A percentile compares a stretch with the other conserved stretches of the same genome.
phyloP scores from a whole-genome alignment of 352 stramenopile genomes.

The Phytophthora podocarpi region DNA sequence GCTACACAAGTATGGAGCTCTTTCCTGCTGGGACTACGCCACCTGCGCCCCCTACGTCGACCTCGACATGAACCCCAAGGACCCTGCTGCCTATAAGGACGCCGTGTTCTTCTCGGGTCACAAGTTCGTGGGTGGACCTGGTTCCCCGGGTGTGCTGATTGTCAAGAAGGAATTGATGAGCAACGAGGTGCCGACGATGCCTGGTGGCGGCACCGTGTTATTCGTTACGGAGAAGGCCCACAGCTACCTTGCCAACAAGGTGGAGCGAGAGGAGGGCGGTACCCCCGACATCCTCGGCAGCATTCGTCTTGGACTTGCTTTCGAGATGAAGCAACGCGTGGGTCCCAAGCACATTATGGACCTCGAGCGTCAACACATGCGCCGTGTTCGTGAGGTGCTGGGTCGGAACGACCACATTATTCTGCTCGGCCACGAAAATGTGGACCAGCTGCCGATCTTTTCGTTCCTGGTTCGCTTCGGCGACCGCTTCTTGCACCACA shows the following conservation, averaged over 20 bases:
- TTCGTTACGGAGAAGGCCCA: conserved; percentile 68
- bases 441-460: conserved; percentile 90
- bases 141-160: conserved; percentile 93
- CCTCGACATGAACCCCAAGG: conserved; percentile 96
- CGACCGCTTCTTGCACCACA: conserved; percentile 96
- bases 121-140: conserved; percentile 96
- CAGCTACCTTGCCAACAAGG: conserved; percentile 77
- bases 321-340: conserved; percentile 89
- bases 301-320: conserved; percentile 92
- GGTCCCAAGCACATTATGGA: conserved; percentile 57
- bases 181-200: conserved; percentile 62
- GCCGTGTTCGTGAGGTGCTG: conserved; percentile 48
- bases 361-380: conserved; percentile 54
- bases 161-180: conserved; percentile 91
- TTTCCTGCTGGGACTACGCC: conserved; percentile 97
- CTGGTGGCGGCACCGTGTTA: conserved; percentile 56
- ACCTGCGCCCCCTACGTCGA: conserved; percentile 92
- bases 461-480: conserved; percentile 94
- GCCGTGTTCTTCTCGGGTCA: conserved; percentile 96
- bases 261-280: conserved; percentile 94
- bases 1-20: conserved; percentile 91
- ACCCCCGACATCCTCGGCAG: conserved; percentile 96
- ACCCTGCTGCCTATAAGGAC: conserved; percentile 83
- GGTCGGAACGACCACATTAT: conserved; percentile 72
- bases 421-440: conserved; percentile 75